Evolutionary conservation across 2,329 filamentous ascomycete species (phyloP), one percentile per base, ranked within the genome.

Genomic region (Aureobasidium sp.): DNA sequence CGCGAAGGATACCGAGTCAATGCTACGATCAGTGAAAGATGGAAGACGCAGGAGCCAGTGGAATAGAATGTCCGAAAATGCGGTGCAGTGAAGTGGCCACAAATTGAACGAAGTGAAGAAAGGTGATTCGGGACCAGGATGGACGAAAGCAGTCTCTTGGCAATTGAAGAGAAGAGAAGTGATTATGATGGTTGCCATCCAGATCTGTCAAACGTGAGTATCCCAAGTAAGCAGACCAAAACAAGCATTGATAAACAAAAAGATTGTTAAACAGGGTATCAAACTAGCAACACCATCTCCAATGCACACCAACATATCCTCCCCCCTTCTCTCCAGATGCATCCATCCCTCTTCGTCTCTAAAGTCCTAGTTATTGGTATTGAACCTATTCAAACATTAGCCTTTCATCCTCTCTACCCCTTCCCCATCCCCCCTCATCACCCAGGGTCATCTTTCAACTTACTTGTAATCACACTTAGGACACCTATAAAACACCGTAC

Each of bases 401-500:
- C 47, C 45, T 42, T 43, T 33, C 20, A 15, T 9, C 16, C n/a
- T 31, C 10, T 23, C 47, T 18, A 2, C 15, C 18, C 47, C 11
- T 23, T 29, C 45, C 10, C 18, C n/a, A n/a, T n/a, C n/a, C n/a
- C n/a, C n/a, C n/a, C n/a, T n/a, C n/a, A n/a, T n/a, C n/a, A n/a
- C n/a, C n/a, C n/a, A n/a, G n/a, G n/a, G n/a, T 43, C 23, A 27
- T 13, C 15, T 31, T 25, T 2, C 9, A 25, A n/a, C 58, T 51
- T 59, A 83, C 92, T 92, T 95, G 80, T 93, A 84, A 67, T 94
- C 93, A 77, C 95, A 98, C 66, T 94, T 90, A 3, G 73, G 73
- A 81, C 95, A 98, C 67, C 87, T 91, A 80, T 94, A 97, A 75
- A 98, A 97, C 64, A 97, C 89, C 0, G 95, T 98, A 70, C 91